Percentiles rank a stretch among this genome's conserved stretches.
Evolutionary conservation across 2,329 filamentous ascomycete genomes (phyloP).

Genomic region (Talaromyces sp.): DNA sequence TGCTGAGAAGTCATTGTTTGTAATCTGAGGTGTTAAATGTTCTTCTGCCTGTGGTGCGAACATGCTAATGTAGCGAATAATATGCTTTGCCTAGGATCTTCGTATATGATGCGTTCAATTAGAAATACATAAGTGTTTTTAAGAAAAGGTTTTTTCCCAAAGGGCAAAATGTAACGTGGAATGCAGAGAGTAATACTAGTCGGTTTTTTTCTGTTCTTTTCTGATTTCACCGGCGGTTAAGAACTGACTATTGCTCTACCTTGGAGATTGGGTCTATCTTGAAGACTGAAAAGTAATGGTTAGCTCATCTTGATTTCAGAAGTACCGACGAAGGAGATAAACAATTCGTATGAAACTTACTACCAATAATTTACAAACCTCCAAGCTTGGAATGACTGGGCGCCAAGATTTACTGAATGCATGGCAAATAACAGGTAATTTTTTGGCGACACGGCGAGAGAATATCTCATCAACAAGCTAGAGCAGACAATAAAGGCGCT

Average conservation of each 20-base stretch:
- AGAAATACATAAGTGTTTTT: background rate
- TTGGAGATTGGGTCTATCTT: background rate
- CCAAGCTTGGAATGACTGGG: conserved; percentile 8
- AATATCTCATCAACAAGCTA: conserved; percentile 10
- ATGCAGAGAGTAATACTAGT: background rate
- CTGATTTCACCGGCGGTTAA: background rate
- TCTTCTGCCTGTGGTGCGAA: too few species aligned
- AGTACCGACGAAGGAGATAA: background rate
- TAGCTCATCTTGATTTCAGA: background rate
- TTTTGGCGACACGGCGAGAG: conserved; percentile 10
- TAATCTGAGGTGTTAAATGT: too few species aligned
- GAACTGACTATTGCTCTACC: background rate
- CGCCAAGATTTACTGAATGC: conserved; percentile 11
- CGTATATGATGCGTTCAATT: background rate
- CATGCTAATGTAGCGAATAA: too few species aligned
- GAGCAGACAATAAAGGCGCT: conserved; percentile 7
- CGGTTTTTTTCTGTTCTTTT: background rate
- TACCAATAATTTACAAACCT: conserved; percentile 10
- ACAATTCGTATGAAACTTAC: background rate
- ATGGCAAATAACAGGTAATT: conserved; percentile 10
- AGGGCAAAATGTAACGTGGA: background rate
- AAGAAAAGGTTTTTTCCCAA: background rate
- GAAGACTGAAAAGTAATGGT: background rate
- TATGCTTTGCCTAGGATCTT: background rate
- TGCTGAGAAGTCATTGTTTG: too few species aligned